Evolutionary conservation across 805 yeast genomes (phyloP).

Genomic region (Cyberlindnera bimundalis): DNA sequence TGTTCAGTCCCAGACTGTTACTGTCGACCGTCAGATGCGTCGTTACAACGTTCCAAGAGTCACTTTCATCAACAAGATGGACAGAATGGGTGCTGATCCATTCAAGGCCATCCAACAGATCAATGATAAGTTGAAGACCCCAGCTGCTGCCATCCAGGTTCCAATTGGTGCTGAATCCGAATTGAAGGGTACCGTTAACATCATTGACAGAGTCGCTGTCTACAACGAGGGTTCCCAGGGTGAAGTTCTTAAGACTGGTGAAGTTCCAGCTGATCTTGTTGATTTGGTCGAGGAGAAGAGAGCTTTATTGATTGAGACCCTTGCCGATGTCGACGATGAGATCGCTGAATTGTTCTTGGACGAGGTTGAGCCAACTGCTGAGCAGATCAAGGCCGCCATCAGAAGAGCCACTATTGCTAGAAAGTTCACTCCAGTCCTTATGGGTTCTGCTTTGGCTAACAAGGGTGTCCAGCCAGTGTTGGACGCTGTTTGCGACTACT

Average conservation of each 20-base stretch:
- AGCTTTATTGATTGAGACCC: conserved; percentile 78
- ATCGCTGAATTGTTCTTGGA: conserved; percentile 91
- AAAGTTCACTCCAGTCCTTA: conserved; percentile 96
- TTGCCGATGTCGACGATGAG: conserved; percentile 98
- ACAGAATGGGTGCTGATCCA: conserved; percentile 98
- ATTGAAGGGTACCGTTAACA: conserved; percentile 85
- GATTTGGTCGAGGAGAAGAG: conserved; percentile 91
- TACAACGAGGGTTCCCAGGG: conserved; percentile 92
- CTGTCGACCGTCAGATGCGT: conserved; percentile 98
- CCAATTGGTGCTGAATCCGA: conserved; percentile 94
- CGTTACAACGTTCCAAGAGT: conserved; percentile 96
- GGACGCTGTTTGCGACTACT: conserved; percentile 92
- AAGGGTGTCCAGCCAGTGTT: conserved; percentile 93
- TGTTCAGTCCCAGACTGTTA: conserved; percentile 97
- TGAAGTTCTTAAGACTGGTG: conserved; percentile 63
- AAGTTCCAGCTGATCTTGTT: conserved; percentile 74
- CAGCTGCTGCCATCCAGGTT: conserved; percentile 97
- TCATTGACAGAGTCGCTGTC: conserved; percentile 80
- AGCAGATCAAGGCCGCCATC: conserved; percentile 84
- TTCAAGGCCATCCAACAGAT: conserved; percentile 92
- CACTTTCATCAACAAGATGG: conserved; percentile 97
- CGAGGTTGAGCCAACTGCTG: conserved; percentile 81
- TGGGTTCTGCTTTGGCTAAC: conserved; percentile 98
- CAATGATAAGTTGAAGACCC: conserved; percentile 78
- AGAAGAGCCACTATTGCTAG: conserved; percentile 94